Percentiles rank a stretch among this genome's conserved stretches.
These are phyloP conservation scores for Sphaerobolus stellatus DNA, from an alignment of 1,284 basidiomycete genomes.

Conservation along the genomic window DNA sequence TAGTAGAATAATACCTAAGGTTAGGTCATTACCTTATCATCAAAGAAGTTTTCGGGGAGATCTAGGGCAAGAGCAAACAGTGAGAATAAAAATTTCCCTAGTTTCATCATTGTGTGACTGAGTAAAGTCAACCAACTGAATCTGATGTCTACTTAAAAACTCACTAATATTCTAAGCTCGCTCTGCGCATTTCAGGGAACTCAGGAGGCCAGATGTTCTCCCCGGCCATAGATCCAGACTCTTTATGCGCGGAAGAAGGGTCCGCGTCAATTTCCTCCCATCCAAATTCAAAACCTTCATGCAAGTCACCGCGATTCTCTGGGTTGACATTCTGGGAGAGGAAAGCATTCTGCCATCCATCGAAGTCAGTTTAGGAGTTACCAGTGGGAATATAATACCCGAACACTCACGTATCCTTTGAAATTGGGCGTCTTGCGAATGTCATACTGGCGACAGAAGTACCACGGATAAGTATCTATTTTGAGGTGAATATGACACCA, in stretches of 20 bases:
- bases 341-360: slow-evolving; percentile 18
- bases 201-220: slow-evolving; percentile 32
- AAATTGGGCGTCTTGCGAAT: slow-evolving; percentile 66
- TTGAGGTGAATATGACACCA: slow-evolving; percentile 11
- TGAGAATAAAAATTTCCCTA: slow-evolving; percentile 76
- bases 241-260: slow-evolving; percentile 31
- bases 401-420: slow-evolving; percentile 68
- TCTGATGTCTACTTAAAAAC: too few relatives aligned
- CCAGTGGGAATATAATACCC: slow-evolving; percentile 58
- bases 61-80: slow-evolving; percentile 82
- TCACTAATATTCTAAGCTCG: slow-evolving; percentile 29
- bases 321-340: slow-evolving; percentile 32
- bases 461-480: background rate
- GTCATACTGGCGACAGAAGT: slow-evolving; percentile 50
- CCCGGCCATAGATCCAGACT: slow-evolving; percentile 34
- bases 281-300: slow-evolving; percentile 83
- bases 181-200: slow-evolving; percentile 8
- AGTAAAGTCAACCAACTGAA: background rate
- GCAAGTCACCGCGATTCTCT: slow-evolving; percentile 64
- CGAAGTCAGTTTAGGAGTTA: background rate
- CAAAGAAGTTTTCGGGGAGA: slow-evolving; percentile 74
- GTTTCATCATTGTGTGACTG: slow-evolving; percentile 63
- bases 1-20: too few relatives aligned
- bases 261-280: slow-evolving; percentile 52
- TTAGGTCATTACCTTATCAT: slow-evolving; percentile 77